Conservation (phyloP, 805 yeast genomes). For the Kazachstania viticola region DNA sequence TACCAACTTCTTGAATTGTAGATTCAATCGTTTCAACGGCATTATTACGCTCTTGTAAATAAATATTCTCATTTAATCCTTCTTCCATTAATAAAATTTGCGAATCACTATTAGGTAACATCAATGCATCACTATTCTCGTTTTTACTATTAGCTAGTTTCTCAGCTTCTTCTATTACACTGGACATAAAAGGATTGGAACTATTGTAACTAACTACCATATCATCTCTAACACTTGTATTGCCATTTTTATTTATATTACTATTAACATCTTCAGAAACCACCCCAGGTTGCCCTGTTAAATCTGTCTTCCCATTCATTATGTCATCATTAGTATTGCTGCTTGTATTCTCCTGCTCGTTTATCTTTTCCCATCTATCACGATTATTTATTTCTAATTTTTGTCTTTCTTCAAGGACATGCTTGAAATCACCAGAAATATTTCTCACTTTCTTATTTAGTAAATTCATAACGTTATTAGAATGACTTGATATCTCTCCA, state of each 20-base stretch:
- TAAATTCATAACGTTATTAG: constrained; percentile 76
- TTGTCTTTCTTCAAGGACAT: constrained; percentile 81
- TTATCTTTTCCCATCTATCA: constrained; percentile 73
- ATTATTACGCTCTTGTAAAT: constrained; percentile 69
- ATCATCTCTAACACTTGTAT: constrained; percentile 1
- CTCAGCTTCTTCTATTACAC: constrained; percentile 19
- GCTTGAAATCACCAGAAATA: constrained; percentile 83
- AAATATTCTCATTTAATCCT: constrained; percentile 41
- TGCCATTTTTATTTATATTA: constrained; percentile 2
- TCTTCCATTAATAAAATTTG: constrained; percentile 75
- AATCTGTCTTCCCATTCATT: background rate
- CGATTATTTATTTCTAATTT: constrained; percentile 69
- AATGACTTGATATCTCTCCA: constrained; percentile 38
- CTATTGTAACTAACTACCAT: constrained; percentile 18
- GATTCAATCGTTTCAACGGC: constrained; percentile 95
- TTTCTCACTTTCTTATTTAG: constrained; percentile 84
- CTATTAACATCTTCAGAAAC: constrained; percentile 1
- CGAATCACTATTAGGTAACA: constrained; percentile 62
- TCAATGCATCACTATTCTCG: constrained; percentile 30
- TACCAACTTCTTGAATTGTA: constrained; percentile 96
- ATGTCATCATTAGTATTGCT: constrained; percentile 1
- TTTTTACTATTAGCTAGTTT: constrained; percentile 4
- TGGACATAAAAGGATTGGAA: constrained; percentile 31
- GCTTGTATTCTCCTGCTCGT: constrained; percentile 18
- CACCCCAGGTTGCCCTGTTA: background rate